Evolutionary conservation across 495 filamentous ascomycete species (phyloP).

Genomic region (Hypomontagnella monticulosa): DNA sequence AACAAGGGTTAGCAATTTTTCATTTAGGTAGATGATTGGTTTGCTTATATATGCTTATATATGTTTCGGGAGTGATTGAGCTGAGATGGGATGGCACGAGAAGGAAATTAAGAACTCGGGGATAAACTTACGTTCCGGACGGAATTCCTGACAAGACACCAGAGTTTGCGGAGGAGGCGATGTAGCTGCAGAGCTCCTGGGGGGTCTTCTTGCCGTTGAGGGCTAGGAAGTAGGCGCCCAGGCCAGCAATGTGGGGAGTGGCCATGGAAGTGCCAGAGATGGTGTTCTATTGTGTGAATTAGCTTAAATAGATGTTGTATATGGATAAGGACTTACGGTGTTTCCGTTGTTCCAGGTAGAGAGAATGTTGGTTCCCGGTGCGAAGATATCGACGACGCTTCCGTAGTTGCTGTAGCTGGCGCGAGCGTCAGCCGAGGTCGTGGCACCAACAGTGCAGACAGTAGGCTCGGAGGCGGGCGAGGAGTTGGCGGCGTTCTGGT

Average conservation of each 20-base stretch:
- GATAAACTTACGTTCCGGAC: slow-evolving; percentile 44
- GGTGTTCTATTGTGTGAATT: slow-evolving; percentile 57
- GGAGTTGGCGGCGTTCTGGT: slow-evolving; percentile 56
- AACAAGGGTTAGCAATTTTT: too few species aligned
- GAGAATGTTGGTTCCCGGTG: slow-evolving; percentile 65
- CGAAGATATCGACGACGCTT: slow-evolving; percentile 67
- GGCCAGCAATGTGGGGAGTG: slow-evolving; percentile 70
- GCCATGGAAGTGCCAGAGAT: slow-evolving; percentile 77
- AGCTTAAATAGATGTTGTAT: background rate
- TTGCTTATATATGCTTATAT: too few species aligned
- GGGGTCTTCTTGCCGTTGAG: slow-evolving; percentile 58
- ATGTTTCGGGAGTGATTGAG: too few species aligned
- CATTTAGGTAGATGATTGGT: too few species aligned
- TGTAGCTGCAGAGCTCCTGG: slow-evolving; percentile 55
- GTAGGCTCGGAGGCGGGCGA: slow-evolving; percentile 66
- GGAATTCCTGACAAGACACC: slow-evolving; percentile 52
- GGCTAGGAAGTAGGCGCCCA: slow-evolving; percentile 67
- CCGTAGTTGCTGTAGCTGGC: slow-evolving; percentile 73
- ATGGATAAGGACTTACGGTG: slow-evolving; percentile 46
- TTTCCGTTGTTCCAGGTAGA: slow-evolving; percentile 66
- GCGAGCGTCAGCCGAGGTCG: slow-evolving; percentile 56
- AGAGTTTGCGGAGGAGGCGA: slow-evolving; percentile 48
- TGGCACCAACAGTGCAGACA: slow-evolving; percentile 70
- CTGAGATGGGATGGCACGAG: too few species aligned
- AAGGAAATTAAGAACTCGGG: too few species aligned